Evolutionary conservation across 257 asterid species (phyloP), one percentile per base, ranked within the genome.

Genomic region (Nicotiana knightiana): DNA sequence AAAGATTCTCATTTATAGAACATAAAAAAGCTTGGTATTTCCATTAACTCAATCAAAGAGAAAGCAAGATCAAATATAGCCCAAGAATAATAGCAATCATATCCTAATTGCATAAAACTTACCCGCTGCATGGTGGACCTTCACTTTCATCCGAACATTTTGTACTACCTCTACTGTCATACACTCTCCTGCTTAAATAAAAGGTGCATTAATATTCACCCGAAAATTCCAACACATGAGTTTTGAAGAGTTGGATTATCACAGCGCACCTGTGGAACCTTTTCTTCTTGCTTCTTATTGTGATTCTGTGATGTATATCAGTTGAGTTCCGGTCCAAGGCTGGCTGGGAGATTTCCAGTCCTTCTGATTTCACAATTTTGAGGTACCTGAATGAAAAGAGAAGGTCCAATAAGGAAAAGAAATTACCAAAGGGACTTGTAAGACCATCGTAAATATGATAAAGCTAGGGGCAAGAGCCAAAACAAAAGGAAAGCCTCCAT

Each of bases 71-170:
- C 32, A 24, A 37, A 13, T 6, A 43, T 16, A 13, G 39, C n/a
- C 17, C 21, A 48, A 18, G 15, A 33, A 11, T 73, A 30, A 73
- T 26, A 26, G 4, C 6, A 43, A 48, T 26, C 18, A 2, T 21
- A 70, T 73, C 58, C 6, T 3, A 24, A 73, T 11, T 73, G 62
- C 16, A 73, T 73, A 26, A 81, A 66, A 21, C 83, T 81, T 33
- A 96, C 99, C 99, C 99, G 2, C 92, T 85, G 86, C 99, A 96
- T 46, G 99, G 99, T 4, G 99, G 99, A 53, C 98, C 98, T 61
- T 91, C 97, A 65, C 95, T 93, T 53, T 87, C 91, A 77, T 89
- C 93, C 43, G 94, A 90, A 87, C 99, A 94, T 82, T 87, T 94
- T 62, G 86, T 87, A 66, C 93, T 92, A 68, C 98, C 99, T 91